Evolutionary conservation across 2,329 filamentous ascomycete species (phyloP), one percentile per base, ranked within the genome.

Genomic region (Hypoxylon sp.): DNA sequence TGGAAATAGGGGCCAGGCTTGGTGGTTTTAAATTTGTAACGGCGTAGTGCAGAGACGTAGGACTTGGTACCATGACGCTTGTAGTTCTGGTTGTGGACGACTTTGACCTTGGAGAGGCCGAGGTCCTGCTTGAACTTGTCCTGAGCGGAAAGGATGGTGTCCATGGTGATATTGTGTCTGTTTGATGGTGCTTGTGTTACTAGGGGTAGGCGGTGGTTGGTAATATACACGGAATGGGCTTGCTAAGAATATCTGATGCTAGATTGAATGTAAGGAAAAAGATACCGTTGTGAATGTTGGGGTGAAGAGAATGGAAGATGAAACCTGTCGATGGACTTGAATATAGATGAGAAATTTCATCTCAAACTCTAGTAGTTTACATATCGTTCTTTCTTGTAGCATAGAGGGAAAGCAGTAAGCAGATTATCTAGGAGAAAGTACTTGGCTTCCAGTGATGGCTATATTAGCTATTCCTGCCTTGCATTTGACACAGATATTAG

Each of bases 1-100:
- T 87, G 82, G 69, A 83, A 84, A 79, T 88, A 92, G 6, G 88
- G 90, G 3, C 90, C 89, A 1, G 85, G 84, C 69, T 86, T 82
- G 64, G 90, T 91, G 35, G 90, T 88, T 22, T 84, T 79, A 75
- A 92, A 89, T 64, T 86, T 83, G 77, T 87, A 92, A 77, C 90
- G 90, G 76, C 85, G 85, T 73, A 92, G 79, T 8, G 86, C 79
- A 71, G 84, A 85, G 71, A 89, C 85, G 74, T 92, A 91, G 33
- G 88, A 89, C 79, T 90, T 91, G 66, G 82, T 82, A 52, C 90
- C 90, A 67, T 86, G 83, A 67, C 80, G 81, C 73, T 86, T 80
- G 78, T 91, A 90, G 73, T 88, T 87, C 59, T 83, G 80, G 79
- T 91, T 91, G 73, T 83, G 83, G 31, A 87, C 79, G 59, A 87